A percentile compares a stretch with the other conserved stretches of the same genome.
Evolutionary conservation across 805 yeast genomes (phyloP).

Genomic region (Barnettozyma wickerhamii): DNA sequence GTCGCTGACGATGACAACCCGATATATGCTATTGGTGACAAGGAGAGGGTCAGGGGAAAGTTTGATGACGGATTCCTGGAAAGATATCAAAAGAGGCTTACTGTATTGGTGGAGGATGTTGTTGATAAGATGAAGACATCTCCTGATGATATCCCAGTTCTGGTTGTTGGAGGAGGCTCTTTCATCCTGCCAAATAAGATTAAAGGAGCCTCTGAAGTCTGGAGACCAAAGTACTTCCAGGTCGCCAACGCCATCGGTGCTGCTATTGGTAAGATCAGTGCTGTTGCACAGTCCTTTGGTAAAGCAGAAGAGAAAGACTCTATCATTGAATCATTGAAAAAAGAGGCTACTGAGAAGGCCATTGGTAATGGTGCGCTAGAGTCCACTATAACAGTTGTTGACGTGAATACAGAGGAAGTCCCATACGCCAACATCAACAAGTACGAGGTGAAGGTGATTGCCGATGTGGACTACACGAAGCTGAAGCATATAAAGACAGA

Average conservation of each 20-base stretch:
- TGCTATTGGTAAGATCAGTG: constrained; percentile 29
- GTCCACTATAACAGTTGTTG: constrained; percentile 24
- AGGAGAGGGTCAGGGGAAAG: constrained; percentile 23
- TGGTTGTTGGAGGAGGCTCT: constrained; percentile 50
- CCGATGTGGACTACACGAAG: constrained; percentile 20
- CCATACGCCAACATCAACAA: constrained; percentile 29
- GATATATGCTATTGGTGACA: constrained; percentile 27
- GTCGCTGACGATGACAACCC: constrained; percentile 13
- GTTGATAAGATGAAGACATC: constrained; percentile 44
- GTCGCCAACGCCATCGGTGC: constrained; percentile 53
- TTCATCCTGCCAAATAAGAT: constrained; percentile 36
- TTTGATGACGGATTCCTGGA: constrained; percentile 24
- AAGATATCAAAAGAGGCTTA: constrained; percentile 38
- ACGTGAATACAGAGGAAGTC: constrained; percentile 24
- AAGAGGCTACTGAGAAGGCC: constrained; percentile 19
- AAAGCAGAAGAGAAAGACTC: constrained; percentile 18
- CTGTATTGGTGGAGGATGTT: constrained; percentile 29
- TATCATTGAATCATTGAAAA: constrained; percentile 19
- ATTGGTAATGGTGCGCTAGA: constrained; percentile 26
- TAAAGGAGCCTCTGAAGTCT: constrained; percentile 42
- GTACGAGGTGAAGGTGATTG: constrained; percentile 18
- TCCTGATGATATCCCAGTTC: constrained; percentile 40
- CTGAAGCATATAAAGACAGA: constrained; percentile 10
- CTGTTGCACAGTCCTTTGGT: constrained; percentile 19
- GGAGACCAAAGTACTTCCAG: constrained; percentile 38